These are phyloP conservation scores for Tricharina praecox DNA, from an alignment of 495 filamentous ascomycete genomes.

Conservation along the genomic window DNA sequence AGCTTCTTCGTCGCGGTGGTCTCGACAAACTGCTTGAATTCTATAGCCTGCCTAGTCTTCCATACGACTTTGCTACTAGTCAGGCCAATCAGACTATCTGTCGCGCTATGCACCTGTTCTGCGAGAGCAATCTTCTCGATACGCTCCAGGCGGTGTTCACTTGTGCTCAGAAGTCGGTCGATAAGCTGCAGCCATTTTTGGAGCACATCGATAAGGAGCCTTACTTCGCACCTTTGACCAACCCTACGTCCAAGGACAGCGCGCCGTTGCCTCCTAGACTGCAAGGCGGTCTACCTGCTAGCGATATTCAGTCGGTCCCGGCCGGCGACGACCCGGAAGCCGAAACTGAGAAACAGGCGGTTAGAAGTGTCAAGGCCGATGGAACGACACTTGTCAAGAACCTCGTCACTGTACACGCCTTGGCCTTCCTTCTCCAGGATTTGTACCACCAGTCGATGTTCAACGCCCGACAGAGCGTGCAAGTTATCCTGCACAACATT, in stretches of 20 bases:
- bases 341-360: constrained; percentile 22
- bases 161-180: constrained; percentile 49
- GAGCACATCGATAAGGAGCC: constrained; percentile 33
- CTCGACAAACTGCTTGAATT: constrained; percentile 75
- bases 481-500: constrained; percentile 38
- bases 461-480: constrained; percentile 42
- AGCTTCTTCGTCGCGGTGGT: constrained; percentile 62
- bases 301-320: constrained; percentile 17
- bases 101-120: constrained; percentile 57
- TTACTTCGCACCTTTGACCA: constrained; percentile 51
- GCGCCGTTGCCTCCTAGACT: constrained; percentile 10
- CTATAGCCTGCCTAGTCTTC: constrained; percentile 57
- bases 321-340: constrained; percentile 20
- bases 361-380: constrained; percentile 31
- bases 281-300: constrained; percentile 13
- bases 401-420: constrained; percentile 53
- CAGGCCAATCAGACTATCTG: constrained; percentile 47
- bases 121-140: constrained; percentile 68
- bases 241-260: constrained; percentile 16
- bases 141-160: constrained; percentile 64
- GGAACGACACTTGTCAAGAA: constrained; percentile 65
- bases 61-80: constrained; percentile 54
- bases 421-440: constrained; percentile 54
- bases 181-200: constrained; percentile 49
- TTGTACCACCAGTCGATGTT: constrained; percentile 49